Evolutionary conservation across 179 eudicot genomes (phyloP).

Genomic region (Vitellaria paradoxa): DNA sequence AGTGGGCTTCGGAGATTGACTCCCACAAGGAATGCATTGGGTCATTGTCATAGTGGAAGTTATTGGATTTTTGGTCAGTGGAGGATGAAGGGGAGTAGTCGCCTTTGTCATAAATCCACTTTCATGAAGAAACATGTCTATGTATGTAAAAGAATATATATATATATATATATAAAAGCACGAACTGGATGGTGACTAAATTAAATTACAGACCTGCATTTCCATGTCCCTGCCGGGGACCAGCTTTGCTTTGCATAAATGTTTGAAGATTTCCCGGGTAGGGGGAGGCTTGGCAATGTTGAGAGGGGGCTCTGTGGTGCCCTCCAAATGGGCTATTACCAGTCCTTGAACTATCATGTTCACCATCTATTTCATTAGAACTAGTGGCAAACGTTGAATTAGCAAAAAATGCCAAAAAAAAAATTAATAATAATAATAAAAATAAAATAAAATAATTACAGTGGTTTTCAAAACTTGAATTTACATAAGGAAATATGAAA

Average conservation of each 20-base stretch:
- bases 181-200: neutral
- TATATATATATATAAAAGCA: neutral
- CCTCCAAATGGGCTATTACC: neutral
- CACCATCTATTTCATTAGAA: neutral
- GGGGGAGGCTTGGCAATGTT: neutral
- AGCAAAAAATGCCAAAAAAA: neutral
- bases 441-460: neutral
- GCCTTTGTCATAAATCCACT: too few relatives aligned
- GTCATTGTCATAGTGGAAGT: too few relatives aligned
- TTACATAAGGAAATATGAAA: too few relatives aligned
- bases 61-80: too few relatives aligned
- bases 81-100: too few relatives aligned
- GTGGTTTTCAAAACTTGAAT: neutral
- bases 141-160: neutral
- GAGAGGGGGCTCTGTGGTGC: neutral
- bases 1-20: too few relatives aligned
- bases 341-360: neutral
- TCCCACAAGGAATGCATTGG: too few relatives aligned
- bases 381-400: neutral
- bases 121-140: neutral
- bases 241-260: neutral
- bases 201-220: neutral
- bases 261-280: neutral
- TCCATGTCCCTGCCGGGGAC: neutral
- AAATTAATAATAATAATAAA: neutral